Base-by-base conservation (phyloP, 768 basidiomycete genomes). In the Amylocystis lapponica region DNA sequence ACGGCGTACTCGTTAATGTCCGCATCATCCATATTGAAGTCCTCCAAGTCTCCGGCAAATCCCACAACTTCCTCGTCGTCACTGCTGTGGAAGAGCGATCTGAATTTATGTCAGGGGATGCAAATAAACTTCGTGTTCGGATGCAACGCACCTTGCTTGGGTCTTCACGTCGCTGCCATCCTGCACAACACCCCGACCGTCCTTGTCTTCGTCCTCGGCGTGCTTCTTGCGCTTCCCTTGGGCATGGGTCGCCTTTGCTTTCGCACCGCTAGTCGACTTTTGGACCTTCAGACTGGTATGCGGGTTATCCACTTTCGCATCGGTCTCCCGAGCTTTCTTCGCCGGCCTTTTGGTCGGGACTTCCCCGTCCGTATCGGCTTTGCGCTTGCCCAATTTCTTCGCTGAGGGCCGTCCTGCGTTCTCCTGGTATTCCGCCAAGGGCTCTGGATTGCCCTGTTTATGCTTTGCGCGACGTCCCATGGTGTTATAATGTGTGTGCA, bases 401-500 rank as follows among this genome's bases (percentile, higher is more conserved):
- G 69, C 59, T 3, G 75, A 70, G 3, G 64, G 58, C 3, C 56
- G 43, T 2, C 29, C 41, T 7, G 56, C 16, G n/a, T 59, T 56
- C 5, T 54, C 49, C 14, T 67, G 67, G 0, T 56, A 52, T 12
- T 78, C 70, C 6, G 40, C 55, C 22, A 86, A 54, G 23, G 86
- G 74, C 45, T 69, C 70, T 0, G 89, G 89, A 10, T 80, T 70
- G 2, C 68, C 74, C 62, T 93, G 90, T 67, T 92, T 92, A 66
- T 85, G 81, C 63, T 86, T 89, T 52, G 87, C 76, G 49, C 87
- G 79, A 57, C 89, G 78, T 48, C 90, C 90, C 90, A 93, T 92
- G 38, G 35, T 54, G 47, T 27, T 8, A 5, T 5, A 20, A 35
- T 19, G 19, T 2, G 37, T 32, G 17, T 17, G 36, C 19, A 19